These are phyloP conservation scores for Ananas comosus DNA, from an alignment of 176 grass and related monocot genomes.

Conservation along the genomic window DNA sequence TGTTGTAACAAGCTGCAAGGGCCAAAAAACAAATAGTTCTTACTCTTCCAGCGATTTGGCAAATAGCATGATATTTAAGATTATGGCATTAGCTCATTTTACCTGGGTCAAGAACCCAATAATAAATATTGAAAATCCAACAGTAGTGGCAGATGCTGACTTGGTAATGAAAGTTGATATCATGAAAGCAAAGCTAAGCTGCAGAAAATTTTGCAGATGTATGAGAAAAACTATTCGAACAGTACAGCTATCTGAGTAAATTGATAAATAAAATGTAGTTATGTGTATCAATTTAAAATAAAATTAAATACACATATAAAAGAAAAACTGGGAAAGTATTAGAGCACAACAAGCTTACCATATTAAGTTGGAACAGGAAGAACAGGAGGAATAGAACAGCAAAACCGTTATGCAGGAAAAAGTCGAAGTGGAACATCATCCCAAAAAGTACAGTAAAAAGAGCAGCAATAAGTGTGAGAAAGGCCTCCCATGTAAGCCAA, in stretches of 20 bases:
- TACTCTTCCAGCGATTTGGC: neutral
- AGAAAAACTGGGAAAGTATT: constrained; percentile 14
- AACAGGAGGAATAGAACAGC: constrained; percentile 68
- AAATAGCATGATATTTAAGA: neutral
- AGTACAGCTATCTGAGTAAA: neutral
- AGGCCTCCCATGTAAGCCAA: constrained; percentile 92
- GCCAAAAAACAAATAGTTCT: neutral
- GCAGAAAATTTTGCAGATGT: constrained; percentile 25
- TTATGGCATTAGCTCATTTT: constrained; percentile 2
- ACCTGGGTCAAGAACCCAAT: constrained; percentile 97
- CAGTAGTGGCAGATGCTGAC: constrained; percentile 84
- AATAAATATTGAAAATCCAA: constrained; percentile 92
- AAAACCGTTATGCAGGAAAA: constrained; percentile 80
- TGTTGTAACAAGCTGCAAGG: constrained; percentile 72
- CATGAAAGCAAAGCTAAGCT: constrained; percentile 94
- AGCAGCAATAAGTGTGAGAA: constrained; percentile 64
- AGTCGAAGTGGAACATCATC: constrained; percentile 98
- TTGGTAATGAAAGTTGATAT: constrained; percentile 90
- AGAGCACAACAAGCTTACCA: constrained; percentile 41
- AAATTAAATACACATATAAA: constrained; percentile 1
- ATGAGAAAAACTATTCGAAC: neutral
- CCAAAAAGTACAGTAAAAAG: constrained; percentile 92
- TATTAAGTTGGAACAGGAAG: constrained; percentile 94
- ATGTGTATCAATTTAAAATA: neutral
- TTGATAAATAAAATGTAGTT: neutral